Percentiles rank a stretch among this genome's conserved stretches.
These are phyloP conservation scores for Diplodia scrobiculata DNA, from an alignment of 2,329 filamentous ascomycete genomes.

Conservation along the genomic window DNA sequence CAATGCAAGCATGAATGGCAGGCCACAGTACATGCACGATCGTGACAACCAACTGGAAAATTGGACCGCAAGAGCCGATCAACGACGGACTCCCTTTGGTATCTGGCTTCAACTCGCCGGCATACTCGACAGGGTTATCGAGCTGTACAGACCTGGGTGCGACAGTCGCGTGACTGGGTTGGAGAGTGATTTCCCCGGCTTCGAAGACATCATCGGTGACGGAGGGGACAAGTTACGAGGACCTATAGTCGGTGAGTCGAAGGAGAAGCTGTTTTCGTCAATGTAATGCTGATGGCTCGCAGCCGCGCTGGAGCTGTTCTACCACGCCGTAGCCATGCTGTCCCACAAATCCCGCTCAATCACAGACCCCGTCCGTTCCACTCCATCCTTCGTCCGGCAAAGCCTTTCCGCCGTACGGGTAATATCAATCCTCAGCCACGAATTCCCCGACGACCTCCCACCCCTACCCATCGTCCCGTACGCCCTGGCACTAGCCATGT, in stretches of 20 bases:
- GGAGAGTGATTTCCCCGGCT: slow-evolving; percentile 52
- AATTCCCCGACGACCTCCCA: slow-evolving; percentile 51
- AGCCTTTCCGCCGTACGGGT: slow-evolving; percentile 60
- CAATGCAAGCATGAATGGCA: slow-evolving; percentile 52
- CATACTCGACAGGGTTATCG: slow-evolving; percentile 52
- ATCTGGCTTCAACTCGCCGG: slow-evolving; percentile 51
- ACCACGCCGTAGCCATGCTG: slow-evolving; percentile 59
- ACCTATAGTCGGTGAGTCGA: slow-evolving; percentile 42
- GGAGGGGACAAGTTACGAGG: slow-evolving; percentile 44
- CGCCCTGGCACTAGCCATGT: slow-evolving; percentile 57
- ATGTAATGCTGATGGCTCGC: neutral
- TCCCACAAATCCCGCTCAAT: slow-evolving; percentile 56
- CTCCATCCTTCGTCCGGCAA: slow-evolving; percentile 57
- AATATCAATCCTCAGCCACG: slow-evolving; percentile 54
- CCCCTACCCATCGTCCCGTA: slow-evolving; percentile 60
- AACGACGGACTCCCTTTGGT: slow-evolving; percentile 52
- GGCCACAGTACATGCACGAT: slow-evolving; percentile 53
- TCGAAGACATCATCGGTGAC: slow-evolving; percentile 50
- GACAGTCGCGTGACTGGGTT: slow-evolving; percentile 49
- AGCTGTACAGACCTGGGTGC: slow-evolving; percentile 51
- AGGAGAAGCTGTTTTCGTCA: neutral
- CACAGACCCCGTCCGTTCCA: slow-evolving; percentile 51
- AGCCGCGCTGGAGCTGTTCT: slow-evolving; percentile 54
- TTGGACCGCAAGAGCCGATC: slow-evolving; percentile 47
- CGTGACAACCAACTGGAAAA: slow-evolving; percentile 51